Conservation (phyloP, 306 rosid species). For the Hylodesmum podocarpum region DNA sequence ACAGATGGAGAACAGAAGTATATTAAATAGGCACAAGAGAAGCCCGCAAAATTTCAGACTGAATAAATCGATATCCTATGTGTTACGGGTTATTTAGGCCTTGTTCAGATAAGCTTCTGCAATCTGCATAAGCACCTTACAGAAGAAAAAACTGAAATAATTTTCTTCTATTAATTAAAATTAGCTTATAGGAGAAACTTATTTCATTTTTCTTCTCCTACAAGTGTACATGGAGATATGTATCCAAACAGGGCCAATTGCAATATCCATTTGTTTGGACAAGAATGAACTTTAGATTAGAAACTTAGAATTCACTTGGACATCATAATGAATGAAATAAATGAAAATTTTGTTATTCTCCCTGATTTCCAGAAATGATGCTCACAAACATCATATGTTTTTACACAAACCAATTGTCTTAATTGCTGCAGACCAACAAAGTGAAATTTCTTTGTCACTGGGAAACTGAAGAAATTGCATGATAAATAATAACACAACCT, state of each 20-base stretch:
- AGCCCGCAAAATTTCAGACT: conserved; percentile 51
- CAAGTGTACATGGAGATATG: too few species aligned
- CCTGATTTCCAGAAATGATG: neutral
- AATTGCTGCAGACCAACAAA: neutral
- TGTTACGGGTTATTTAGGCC: neutral
- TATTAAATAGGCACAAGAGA: neutral
- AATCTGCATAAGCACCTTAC: too few species aligned
- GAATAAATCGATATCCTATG: conserved; percentile 21
- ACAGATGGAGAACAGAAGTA: neutral
- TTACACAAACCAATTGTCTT: neutral
- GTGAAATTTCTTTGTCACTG: neutral
- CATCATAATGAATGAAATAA: conserved; percentile 1
- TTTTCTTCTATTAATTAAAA: too few species aligned
- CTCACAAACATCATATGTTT: neutral
- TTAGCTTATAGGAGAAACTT: too few species aligned
- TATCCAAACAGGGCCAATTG: neutral
- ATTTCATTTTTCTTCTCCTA: too few species aligned
- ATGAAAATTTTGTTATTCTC: neutral
- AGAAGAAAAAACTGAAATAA: too few species aligned
- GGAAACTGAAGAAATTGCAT: conserved; percentile 19
- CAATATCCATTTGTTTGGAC: neutral
- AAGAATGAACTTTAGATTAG: neutral
- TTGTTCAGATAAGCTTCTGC: too few species aligned
- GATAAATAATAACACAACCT: neutral
- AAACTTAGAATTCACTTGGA: neutral